Evolutionary conservation across 2,329 filamentous ascomycete genomes (phyloP).

Genomic region (Aspergillus quadricinctus): DNA sequence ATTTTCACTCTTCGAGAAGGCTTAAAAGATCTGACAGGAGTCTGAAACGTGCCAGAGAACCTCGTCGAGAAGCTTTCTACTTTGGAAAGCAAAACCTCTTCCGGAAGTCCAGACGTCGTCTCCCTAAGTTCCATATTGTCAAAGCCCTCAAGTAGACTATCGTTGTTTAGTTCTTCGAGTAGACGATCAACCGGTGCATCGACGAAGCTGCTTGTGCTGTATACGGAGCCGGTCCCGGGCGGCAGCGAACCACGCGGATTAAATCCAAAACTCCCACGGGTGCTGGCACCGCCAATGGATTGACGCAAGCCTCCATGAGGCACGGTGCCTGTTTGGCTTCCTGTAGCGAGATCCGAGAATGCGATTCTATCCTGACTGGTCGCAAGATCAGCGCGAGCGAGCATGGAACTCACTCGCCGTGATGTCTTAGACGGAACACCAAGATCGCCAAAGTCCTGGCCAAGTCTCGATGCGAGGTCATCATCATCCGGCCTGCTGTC

Average conservation of each 20-base stretch:
- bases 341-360: constrained; percentile 67
- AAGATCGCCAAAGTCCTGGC: constrained; percentile 58
- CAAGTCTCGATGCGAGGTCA: constrained; percentile 64
- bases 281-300: constrained; percentile 66
- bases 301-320: constrained; percentile 55
- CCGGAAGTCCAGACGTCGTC: constrained; percentile 65
- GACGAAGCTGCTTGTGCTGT: constrained; percentile 57
- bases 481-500: constrained; percentile 56
- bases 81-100: constrained; percentile 68
- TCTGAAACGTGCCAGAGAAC: constrained; percentile 28
- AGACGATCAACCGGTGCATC: constrained; percentile 66
- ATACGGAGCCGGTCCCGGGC: constrained; percentile 43
- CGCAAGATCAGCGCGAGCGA: constrained; percentile 81
- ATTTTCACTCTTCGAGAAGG: constrained; percentile 42
- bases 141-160: constrained; percentile 63
- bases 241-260: constrained; percentile 55
- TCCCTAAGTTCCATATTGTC: constrained; percentile 70
- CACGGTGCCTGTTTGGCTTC: constrained; percentile 32
- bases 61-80: constrained; percentile 64
- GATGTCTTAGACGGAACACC: constrained; percentile 55
- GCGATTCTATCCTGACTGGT: constrained; percentile 75
- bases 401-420: constrained; percentile 85
- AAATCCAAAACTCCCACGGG: constrained; percentile 57
- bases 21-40: constrained; percentile 19
- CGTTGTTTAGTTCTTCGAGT: constrained; percentile 62